These are phyloP conservation scores for Micractinium conductrix DNA, from an alignment of 139 green algal genomes.

Conservation along the genomic window DNA sequence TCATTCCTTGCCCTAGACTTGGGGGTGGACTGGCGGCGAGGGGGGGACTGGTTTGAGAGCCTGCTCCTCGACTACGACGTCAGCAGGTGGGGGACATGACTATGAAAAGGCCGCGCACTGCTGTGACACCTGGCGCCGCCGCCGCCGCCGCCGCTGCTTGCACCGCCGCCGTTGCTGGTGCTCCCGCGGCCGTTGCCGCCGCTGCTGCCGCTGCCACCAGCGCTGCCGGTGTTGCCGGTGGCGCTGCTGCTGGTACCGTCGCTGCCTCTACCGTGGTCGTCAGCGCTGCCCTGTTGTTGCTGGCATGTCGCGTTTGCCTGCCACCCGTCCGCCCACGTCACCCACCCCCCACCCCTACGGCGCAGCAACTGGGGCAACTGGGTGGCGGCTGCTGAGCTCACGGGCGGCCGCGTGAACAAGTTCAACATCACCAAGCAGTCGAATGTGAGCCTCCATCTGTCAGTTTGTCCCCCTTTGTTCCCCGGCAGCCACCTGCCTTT, in stretches of 20 bases:
- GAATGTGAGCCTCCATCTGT: too few species aligned
- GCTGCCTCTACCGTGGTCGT: neutral
- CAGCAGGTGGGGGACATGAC: constrained; percentile 15
- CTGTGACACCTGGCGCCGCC: too few species aligned
- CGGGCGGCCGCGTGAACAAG: constrained; percentile 87
- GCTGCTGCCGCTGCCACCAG: too few species aligned
- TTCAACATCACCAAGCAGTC: constrained; percentile 97
- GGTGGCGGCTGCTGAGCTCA: constrained; percentile 72
- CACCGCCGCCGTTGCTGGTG: too few species aligned
- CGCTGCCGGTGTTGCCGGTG: neutral
- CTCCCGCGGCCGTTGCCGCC: too few species aligned
- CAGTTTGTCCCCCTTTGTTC: too few species aligned
- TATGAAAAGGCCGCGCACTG: too few species aligned
- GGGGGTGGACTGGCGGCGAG: constrained; percentile 90
- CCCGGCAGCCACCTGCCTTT: too few species aligned
- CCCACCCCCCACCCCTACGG: neutral
- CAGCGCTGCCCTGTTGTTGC: too few species aligned
- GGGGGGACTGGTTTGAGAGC: constrained; percentile 89
- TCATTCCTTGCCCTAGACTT: constrained; percentile 89
- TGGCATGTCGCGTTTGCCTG: too few species aligned
- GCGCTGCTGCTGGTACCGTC: neutral
- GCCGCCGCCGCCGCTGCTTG: too few species aligned
- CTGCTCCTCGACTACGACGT: constrained; percentile 94
- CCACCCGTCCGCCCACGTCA: neutral
- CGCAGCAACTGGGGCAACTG: constrained; percentile 91